Evolutionary conservation across 129 eudicot species (phyloP).

Genomic region (Tagetes patula): DNA sequence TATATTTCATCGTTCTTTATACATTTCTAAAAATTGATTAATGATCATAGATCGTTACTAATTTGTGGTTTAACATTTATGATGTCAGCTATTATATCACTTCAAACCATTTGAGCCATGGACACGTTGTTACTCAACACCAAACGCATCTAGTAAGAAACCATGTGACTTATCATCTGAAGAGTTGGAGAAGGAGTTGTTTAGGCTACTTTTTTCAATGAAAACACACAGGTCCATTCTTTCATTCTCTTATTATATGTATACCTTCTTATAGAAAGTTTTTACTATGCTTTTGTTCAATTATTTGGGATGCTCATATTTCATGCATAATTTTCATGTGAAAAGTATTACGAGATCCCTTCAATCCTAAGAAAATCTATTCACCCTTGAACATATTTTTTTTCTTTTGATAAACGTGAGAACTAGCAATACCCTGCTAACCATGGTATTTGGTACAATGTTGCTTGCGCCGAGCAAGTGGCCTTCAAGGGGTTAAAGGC

Average conservation of each 20-base stretch:
- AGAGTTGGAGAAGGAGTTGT: constrained; percentile 24
- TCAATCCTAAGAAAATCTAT: neutral
- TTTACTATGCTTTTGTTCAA: neutral
- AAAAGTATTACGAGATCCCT: neutral
- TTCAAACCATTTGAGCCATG: constrained; percentile 31
- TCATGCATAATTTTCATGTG: neutral
- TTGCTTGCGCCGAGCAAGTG: neutral
- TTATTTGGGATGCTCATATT: neutral
- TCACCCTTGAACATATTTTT: neutral
- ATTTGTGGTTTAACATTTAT: neutral
- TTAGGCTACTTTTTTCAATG: constrained; percentile 17
- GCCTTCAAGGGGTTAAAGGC: constrained; percentile 1
- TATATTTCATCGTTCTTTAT: neutral
- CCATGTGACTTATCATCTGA: constrained; percentile 31
- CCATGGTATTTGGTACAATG: neutral
- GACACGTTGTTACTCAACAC: constrained; percentile 27
- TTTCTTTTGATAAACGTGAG: neutral
- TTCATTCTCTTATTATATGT: constrained; percentile 5
- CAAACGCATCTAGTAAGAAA: constrained; percentile 10
- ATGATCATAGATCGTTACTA: neutral
- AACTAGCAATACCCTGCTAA: neutral
- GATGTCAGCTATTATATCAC: constrained; percentile 22
- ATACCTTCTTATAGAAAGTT: neutral
- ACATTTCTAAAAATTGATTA: neutral
- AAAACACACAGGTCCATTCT: constrained; percentile 18